Evolutionary conservation across 371 early-diverging fungal species (phyloP).

Genomic region (Haplosporangium sp.): DNA sequence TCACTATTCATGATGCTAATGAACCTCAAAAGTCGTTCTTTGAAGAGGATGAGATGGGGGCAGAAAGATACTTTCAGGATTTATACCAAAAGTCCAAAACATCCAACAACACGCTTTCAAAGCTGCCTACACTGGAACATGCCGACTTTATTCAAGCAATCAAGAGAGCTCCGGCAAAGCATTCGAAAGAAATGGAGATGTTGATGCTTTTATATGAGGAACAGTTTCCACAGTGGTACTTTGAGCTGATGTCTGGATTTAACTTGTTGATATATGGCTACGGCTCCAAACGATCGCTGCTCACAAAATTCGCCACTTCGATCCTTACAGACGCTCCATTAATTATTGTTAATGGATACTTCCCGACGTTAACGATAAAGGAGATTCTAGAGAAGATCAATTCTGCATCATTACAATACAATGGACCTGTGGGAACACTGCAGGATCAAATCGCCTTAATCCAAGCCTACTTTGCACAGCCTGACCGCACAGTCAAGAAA

Average conservation of each 20-base stretch:
- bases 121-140: slow-evolving; percentile 75
- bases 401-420: slow-evolving; percentile 60
- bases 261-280: slow-evolving; percentile 90
- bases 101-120: slow-evolving; percentile 88
- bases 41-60: slow-evolving; percentile 62
- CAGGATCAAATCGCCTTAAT: slow-evolving; percentile 77
- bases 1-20: slow-evolving; percentile 49
- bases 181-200: slow-evolving; percentile 66
- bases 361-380: slow-evolving; percentile 81
- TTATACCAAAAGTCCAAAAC: slow-evolving; percentile 71
- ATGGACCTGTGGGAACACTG: slow-evolving; percentile 60
- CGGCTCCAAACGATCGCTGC: slow-evolving; percentile 86
- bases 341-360: slow-evolving; percentile 87
- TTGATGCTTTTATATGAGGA: slow-evolving; percentile 67
- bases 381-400: slow-evolving; percentile 75
- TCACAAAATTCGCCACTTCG: slow-evolving; percentile 76
- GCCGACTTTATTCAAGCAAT: slow-evolving; percentile 70
- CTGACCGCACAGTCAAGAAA: slow-evolving; percentile 61
- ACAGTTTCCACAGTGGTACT: slow-evolving; percentile 86
- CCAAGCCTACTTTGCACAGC: slow-evolving; percentile 67
- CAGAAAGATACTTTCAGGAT: slow-evolving; percentile 83
- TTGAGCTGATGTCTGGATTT: slow-evolving; percentile 81
- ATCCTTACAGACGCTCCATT: slow-evolving; percentile 72
- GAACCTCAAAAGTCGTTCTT: slow-evolving; percentile 48
- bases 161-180: slow-evolving; percentile 65